Conservation (phyloP, 306 rosid species). For the Cucurbita ficifolia region DNA sequence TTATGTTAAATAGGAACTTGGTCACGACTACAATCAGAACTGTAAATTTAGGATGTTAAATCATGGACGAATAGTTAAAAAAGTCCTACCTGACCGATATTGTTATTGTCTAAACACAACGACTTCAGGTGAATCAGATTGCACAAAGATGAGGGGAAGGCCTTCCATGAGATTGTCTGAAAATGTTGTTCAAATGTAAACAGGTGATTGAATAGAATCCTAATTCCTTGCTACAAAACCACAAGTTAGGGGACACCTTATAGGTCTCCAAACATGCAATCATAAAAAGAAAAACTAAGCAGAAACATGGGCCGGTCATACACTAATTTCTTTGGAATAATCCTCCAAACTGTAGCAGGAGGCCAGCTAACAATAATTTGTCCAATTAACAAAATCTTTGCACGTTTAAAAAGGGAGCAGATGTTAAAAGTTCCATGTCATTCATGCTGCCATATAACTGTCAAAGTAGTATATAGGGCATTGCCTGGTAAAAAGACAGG, state of each 20-base stretch:
- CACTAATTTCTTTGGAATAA: background rate
- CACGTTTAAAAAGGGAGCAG: constrained; percentile 6
- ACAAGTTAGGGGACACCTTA: background rate
- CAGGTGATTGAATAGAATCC: background rate
- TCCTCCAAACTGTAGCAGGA: background rate
- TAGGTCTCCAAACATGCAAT: background rate
- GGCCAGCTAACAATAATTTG: background rate
- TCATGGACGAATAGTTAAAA: background rate
- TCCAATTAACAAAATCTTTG: background rate
- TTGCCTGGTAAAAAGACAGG: background rate
- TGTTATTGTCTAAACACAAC: constrained; percentile 64
- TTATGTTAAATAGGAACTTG: background rate
- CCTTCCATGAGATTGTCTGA: constrained; percentile 83
- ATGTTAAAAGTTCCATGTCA: background rate
- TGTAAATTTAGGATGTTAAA: constrained; percentile 2
- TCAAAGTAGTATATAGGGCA: background rate
- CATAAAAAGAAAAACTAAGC: background rate
- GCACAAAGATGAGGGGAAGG: constrained; percentile 72
- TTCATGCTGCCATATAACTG: background rate
- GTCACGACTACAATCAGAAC: background rate
- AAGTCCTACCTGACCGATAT: constrained; percentile 57
- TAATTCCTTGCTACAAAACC: background rate
- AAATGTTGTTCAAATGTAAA: constrained; percentile 13
- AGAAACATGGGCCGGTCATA: background rate
- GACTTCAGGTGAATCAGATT: constrained; percentile 76